Conservation (phyloP, 2,329 filamentous ascomycete genomes). For the Westerdykella ornata region DNA sequence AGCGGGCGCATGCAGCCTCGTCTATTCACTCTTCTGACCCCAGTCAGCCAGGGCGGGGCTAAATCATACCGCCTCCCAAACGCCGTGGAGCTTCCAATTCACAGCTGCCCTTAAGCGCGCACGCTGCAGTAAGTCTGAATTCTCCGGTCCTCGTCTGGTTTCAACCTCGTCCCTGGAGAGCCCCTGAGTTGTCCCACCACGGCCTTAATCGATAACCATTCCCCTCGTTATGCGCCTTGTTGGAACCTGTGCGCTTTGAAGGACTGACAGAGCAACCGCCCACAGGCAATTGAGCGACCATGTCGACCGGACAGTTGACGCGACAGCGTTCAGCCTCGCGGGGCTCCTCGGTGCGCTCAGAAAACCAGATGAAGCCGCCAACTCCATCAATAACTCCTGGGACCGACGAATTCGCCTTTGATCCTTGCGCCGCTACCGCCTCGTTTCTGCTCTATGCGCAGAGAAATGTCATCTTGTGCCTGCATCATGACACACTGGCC, state of each 20-base stretch:
- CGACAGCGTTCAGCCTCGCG: slow-evolving; percentile 40
- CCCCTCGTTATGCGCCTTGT: slow-evolving; percentile 26
- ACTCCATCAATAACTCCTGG: slow-evolving; percentile 42
- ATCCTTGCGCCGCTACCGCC: slow-evolving; percentile 84
- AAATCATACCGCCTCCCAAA: slow-evolving; percentile 33
- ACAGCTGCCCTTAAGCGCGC: slow-evolving; percentile 31
- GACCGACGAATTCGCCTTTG: slow-evolving; percentile 54
- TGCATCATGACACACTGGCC: slow-evolving; percentile 86
- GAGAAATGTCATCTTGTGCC: slow-evolving; percentile 72
- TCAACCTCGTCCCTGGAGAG: slow-evolving; percentile 13
- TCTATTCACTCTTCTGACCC: slow-evolving; percentile 29
- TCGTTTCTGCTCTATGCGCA: slow-evolving; percentile 86
- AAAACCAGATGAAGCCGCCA: slow-evolving; percentile 36
- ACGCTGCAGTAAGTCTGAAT: slow-evolving; percentile 34
- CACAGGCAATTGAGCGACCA: slow-evolving; percentile 29
- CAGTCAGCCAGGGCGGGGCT: slow-evolving; percentile 36
- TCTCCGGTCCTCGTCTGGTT: slow-evolving; percentile 25
- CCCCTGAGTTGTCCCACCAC: slow-evolving; percentile 10
- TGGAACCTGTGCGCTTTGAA: slow-evolving; percentile 15
- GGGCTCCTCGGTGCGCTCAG: slow-evolving; percentile 31
- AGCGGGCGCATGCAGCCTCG: slow-evolving; percentile 41
- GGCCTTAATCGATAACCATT: slow-evolving; percentile 22
- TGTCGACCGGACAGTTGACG: slow-evolving; percentile 40
- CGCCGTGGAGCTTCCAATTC: slow-evolving; percentile 32
- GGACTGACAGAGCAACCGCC: slow-evolving; percentile 24